Evolutionary conservation across 208 protist genomes (phyloP).

Genomic region (Acanthamoeba royreba): DNA sequence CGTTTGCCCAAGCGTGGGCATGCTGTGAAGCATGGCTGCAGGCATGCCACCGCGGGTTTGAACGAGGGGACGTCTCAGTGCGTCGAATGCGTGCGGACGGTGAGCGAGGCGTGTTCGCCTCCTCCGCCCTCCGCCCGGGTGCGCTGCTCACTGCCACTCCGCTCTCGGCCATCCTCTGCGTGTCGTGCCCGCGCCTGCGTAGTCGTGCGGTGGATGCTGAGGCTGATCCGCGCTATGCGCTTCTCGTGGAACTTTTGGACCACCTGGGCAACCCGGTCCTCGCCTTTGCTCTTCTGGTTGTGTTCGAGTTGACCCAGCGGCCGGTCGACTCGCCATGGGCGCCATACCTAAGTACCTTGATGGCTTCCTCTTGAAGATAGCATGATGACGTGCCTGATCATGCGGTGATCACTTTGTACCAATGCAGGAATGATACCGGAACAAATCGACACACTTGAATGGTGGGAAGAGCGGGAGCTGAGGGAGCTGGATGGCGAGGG

Average conservation of each 20-base stretch:
- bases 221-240: background rate
- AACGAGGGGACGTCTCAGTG: background rate
- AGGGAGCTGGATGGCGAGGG: background rate
- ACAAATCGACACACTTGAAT: background rate
- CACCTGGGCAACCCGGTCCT: background rate
- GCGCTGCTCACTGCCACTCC: background rate
- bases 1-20: background rate
- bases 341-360: background rate
- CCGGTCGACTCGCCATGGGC: background rate
- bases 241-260: background rate
- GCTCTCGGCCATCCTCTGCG: background rate
- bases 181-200: background rate
- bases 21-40: background rate
- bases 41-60: background rate
- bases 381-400: background rate
- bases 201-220: no score
- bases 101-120: background rate
- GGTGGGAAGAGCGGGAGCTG: background rate
- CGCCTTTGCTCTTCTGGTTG: background rate
- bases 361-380: no score
- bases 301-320: background rate
- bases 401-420: background rate
- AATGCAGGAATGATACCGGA: background rate
- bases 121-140: background rate
- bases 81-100: background rate